Base-by-base conservation (phyloP, 768 basidiomycete genomes). In the Pleurotus giganteus region DNA sequence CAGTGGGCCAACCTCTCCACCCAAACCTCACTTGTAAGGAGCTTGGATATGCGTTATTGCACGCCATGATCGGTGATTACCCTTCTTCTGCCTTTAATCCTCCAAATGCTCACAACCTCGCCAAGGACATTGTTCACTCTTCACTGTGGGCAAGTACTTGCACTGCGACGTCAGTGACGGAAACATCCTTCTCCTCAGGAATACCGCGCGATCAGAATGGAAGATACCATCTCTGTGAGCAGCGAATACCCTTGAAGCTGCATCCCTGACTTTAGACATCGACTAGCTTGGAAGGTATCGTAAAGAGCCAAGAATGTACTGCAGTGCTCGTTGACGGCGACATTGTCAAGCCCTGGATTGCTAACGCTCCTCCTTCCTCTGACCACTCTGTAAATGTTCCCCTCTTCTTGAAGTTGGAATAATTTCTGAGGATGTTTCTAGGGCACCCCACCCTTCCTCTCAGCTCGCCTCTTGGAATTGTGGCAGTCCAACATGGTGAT, bases 1-100 rank as follows among this genome's bases (percentile, higher is more conserved):
- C n/a, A 4, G 11, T 17, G 17, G 42, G 42, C 12, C 15, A 4
- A 6, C 42, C 19, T 17, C 42, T 44, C 4, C 15, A 3, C 23
- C 6, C 13, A 11, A 11, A 19, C 4, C 15, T 44, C 15, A 44
- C 42, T 12, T 44, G 15, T 21, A 15, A 44, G 17, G 15, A 44
- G 23, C 15, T 44, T 44, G 42, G 42, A 4, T 44, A 3, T 44
- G 42, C 42, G 17, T 4, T 55, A 34, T 37, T 55, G 21, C 54
- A 55, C 23, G 54, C 27, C 7, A 55, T 55, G 54, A 28, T 55
- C 24, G 54, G 54, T 55, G 46, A 44, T 31, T n/a, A n/a, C n/a
- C n/a, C n/a, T n/a, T n/a, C 28, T 31, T 21, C 42, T 17, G 13
- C 42, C 24, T 1, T 26, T 13, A 31, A 7, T 46, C 24, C 23